These are phyloP conservation scores for Scheffersomyces illinoinensis DNA, from an alignment of 1,139 yeast species.

Conservation along the genomic window DNA sequence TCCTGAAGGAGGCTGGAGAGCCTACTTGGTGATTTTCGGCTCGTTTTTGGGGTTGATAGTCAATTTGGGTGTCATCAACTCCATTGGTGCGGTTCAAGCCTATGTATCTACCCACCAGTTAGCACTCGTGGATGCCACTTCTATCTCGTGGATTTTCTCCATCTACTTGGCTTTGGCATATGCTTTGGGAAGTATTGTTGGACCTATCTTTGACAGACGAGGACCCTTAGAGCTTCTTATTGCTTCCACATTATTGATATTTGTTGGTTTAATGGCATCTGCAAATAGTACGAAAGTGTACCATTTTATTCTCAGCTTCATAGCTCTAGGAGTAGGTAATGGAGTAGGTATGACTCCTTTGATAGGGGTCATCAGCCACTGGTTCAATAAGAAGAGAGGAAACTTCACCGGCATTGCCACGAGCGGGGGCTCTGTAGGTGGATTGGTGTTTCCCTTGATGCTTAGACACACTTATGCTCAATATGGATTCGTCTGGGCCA, in stretches of 20 bases:
- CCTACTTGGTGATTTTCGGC: conserved; percentile 27
- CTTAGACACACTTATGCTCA: conserved; percentile 51
- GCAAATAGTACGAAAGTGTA: conserved; percentile 50
- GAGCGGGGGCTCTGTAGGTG: conserved; percentile 66
- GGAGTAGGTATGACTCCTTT: conserved; percentile 59
- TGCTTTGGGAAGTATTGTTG: conserved; percentile 19
- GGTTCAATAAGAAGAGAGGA: conserved; percentile 56
- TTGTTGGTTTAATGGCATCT: conserved; percentile 51
- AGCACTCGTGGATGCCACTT: conserved; percentile 8
- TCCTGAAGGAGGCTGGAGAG: conserved; percentile 25
- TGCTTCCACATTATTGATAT: conserved; percentile 43
- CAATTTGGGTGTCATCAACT: conserved; percentile 26
- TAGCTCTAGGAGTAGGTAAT: conserved; percentile 55
- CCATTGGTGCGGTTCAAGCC: conserved; percentile 32
- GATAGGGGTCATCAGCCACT: conserved; percentile 59
- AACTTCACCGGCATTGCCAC: conserved; percentile 59
- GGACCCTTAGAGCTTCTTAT: conserved; percentile 48
- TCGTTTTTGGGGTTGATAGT: conserved; percentile 29
- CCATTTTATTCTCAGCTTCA: conserved; percentile 56
- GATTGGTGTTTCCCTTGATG: conserved; percentile 60
- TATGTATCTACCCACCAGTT: conserved; percentile 29
- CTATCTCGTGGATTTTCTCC: conserved; percentile 11
- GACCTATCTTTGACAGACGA: conserved; percentile 46
- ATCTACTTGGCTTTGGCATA: conserved; percentile 14
- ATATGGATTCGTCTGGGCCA: conserved; percentile 64